Evolutionary conservation across 2,329 filamentous ascomycete species (phyloP).

Genomic region (Colletotrichum euphorbiae): DNA sequence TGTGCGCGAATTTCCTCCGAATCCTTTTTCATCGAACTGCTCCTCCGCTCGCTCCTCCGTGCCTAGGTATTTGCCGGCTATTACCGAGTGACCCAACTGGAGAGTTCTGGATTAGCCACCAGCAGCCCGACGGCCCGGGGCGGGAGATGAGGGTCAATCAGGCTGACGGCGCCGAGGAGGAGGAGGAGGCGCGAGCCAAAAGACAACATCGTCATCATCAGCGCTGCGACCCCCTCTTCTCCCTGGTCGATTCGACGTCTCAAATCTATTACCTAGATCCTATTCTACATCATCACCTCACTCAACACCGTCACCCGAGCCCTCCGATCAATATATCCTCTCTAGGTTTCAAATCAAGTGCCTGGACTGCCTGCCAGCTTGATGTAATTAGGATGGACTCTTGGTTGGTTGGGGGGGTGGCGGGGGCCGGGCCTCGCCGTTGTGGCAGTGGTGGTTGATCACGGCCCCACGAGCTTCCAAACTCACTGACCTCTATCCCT

Average conservation of each 20-base stretch:
- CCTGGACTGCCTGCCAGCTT: not conserved
- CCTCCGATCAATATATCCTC: not conserved
- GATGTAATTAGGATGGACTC: slow-evolving; percentile 9
- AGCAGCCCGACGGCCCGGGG: slow-evolving; percentile 15
- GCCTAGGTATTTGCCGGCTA: slow-evolving; percentile 20
- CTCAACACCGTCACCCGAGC: not conserved
- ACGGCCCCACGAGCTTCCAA: slow-evolving; percentile 6
- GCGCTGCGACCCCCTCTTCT: no score
- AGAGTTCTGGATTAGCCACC: no score
- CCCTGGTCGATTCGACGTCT: slow-evolving; percentile 3
- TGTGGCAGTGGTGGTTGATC: not conserved
- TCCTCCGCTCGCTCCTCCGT: not conserved
- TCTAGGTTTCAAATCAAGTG: not conserved
- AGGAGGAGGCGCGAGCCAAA: not conserved
- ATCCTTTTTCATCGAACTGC: not conserved
- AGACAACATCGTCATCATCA: slow-evolving; percentile 2
- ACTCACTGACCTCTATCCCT: slow-evolving; percentile 13
- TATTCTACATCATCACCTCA: not conserved
- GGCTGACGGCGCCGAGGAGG: not conserved
- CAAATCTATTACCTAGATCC: slow-evolving; percentile 3
- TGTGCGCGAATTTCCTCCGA: not conserved
- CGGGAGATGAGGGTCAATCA: not conserved
- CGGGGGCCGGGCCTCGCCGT: not conserved
- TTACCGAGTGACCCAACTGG: slow-evolving; percentile 23
- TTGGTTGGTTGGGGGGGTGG: no score